Evolutionary conservation across 2,329 filamentous ascomycete genomes (phyloP).

Genomic region (Beauveria pseudobassiana): DNA sequence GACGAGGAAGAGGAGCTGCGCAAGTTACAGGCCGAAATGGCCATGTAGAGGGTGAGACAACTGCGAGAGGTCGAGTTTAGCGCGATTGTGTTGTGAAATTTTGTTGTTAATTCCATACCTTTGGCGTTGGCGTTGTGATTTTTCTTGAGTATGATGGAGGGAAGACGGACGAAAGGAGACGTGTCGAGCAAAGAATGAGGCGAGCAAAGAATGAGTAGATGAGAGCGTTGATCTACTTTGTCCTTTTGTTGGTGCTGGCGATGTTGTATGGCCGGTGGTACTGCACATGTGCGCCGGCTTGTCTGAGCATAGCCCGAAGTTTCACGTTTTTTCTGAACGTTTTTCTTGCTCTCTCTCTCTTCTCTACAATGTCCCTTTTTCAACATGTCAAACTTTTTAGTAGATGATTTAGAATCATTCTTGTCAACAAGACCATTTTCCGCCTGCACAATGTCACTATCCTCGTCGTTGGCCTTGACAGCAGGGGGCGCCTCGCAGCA

Average conservation of each 20-base stretch:
- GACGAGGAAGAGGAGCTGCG: conserved; percentile 93
- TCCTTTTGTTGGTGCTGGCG: not conserved
- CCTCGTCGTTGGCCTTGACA: not conserved
- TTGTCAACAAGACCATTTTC: not conserved
- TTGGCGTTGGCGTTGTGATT: conserved; percentile 12
- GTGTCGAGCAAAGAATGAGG: not conserved
- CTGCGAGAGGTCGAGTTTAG: not conserved
- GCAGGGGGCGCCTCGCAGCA: too few species aligned
- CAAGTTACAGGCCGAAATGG: conserved; percentile 95
- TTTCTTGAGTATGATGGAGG: conserved; percentile 12
- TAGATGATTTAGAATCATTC: conserved; percentile 7
- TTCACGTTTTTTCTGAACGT: not conserved
- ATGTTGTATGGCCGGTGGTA: not conserved
- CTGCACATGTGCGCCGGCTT: not conserved
- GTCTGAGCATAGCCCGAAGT: conserved; percentile 1
- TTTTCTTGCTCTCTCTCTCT: not conserved
- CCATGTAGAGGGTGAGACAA: conserved; percentile 58
- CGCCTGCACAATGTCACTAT: too few species aligned
- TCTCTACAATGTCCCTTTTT: not conserved
- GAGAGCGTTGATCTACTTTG: not conserved
- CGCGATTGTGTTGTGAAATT: too few species aligned
- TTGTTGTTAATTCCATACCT: conserved; percentile 8
- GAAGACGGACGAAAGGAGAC: not conserved
- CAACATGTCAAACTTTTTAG: not conserved
- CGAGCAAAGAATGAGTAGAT: not conserved